Evolutionary conservation across 129 eudicot genomes (phyloP).

Genomic region (Ambrosia trifida): DNA sequence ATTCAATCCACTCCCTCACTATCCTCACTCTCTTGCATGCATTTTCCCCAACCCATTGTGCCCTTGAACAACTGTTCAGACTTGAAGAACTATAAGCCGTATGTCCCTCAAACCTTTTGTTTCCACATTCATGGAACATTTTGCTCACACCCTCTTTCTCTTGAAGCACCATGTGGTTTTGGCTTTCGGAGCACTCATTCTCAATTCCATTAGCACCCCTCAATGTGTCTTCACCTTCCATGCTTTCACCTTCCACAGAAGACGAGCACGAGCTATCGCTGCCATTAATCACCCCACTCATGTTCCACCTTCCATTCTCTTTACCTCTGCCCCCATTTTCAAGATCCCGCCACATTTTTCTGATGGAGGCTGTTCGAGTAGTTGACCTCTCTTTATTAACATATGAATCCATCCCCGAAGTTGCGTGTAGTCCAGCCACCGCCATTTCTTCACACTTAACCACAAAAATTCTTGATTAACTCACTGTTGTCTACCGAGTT

Average conservation of each 20-base stretch:
- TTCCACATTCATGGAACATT: conserved; percentile 30
- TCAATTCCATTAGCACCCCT: conserved; percentile 19
- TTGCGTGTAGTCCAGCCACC: conserved; percentile 43
- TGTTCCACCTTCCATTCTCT: conserved; percentile 16
- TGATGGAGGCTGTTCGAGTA: conserved; percentile 56
- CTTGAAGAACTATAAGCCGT: conserved; percentile 33
- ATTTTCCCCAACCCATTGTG: background rate
- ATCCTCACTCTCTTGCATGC: conserved; percentile 67
- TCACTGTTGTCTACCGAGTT: conserved; percentile 6
- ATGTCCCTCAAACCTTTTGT: conserved; percentile 36
- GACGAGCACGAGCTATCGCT: conserved; percentile 27
- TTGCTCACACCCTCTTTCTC: conserved; percentile 33
- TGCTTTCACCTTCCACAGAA: conserved; percentile 25
- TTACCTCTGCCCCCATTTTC: conserved; percentile 55
- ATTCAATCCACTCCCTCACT: conserved; percentile 68
- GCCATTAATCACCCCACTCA: conserved; percentile 28
- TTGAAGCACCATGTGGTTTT: conserved; percentile 14
- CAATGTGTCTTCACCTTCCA: conserved; percentile 20
- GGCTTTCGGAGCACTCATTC: conserved; percentile 15
- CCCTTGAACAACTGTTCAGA: conserved; percentile 7
- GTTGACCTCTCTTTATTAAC: conserved; percentile 39
- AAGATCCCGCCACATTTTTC: conserved; percentile 84
- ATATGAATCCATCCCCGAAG: conserved; percentile 39
- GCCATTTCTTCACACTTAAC: conserved; percentile 54
- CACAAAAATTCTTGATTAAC: conserved; percentile 16